These are phyloP conservation scores for Artemisia argyi DNA, from an alignment of 129 eudicot species.

Conservation along the genomic window DNA sequence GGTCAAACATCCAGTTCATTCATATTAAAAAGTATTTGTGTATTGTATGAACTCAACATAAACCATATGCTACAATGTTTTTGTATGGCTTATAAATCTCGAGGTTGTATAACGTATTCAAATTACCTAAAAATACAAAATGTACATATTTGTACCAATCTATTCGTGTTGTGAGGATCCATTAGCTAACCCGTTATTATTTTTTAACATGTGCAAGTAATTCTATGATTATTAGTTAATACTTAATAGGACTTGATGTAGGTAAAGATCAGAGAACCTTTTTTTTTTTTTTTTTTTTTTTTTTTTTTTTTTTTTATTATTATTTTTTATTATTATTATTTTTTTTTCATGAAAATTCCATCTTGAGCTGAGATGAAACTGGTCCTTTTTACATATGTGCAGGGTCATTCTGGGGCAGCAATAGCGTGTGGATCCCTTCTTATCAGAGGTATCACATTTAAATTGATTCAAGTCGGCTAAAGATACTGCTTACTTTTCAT, in stretches of 20 bases:
- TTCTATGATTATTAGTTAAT: neutral
- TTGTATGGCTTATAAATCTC: neutral
- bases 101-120: slow-evolving; percentile 6
- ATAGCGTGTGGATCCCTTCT: slow-evolving; percentile 87
- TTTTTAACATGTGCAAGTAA: neutral
- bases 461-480: neutral
- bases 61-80: slow-evolving; percentile 4
- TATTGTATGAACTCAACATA: neutral
- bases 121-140: slow-evolving; percentile 1
- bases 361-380: slow-evolving; percentile 10
- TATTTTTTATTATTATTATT: too few species aligned
- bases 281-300: too few species aligned
- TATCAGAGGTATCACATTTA: slow-evolving; percentile 54
- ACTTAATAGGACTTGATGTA: neutral
- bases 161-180: neutral
- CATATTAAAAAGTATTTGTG: neutral
- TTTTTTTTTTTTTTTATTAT: too few species aligned
- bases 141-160: neutral
- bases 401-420: slow-evolving; percentile 98
- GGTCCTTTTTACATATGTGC: slow-evolving; percentile 22
- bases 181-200: too few species aligned
- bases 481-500: neutral
- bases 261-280: slow-evolving; percentile 3
- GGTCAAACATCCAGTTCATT: neutral
- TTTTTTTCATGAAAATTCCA: neutral